Conservation (phyloP, 1,284 basidiomycete genomes). For the Porodaedalea pini region DNA sequence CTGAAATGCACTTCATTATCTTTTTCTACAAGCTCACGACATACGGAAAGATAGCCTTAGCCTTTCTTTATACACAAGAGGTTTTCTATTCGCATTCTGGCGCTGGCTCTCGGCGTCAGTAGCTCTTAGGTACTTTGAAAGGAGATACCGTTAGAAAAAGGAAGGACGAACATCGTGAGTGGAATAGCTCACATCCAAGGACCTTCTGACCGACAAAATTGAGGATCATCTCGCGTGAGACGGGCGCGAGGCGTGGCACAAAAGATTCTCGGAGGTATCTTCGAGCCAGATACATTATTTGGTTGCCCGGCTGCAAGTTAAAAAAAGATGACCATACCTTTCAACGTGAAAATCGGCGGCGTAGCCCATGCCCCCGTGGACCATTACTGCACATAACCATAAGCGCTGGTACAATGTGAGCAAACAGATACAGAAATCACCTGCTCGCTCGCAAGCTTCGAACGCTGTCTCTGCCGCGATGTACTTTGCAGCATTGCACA, state of each 20-base stretch:
- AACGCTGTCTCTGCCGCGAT: constrained; percentile 31
- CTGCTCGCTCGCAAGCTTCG: constrained; percentile 25
- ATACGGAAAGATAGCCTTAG: too few relatives aligned
- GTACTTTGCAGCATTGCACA: constrained; percentile 33
- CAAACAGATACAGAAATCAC: constrained; percentile 1
- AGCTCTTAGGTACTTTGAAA: constrained; percentile 18
- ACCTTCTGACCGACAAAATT: constrained; percentile 20
- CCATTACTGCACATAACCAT: constrained; percentile 24
- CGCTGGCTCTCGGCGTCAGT: too few relatives aligned
- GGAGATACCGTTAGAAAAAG: background rate
- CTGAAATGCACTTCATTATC: too few relatives aligned
- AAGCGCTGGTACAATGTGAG: constrained; percentile 13
- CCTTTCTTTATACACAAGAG: too few relatives aligned
- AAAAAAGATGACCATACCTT: constrained; percentile 1
- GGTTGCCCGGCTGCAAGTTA: background rate
- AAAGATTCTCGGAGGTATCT: constrained; percentile 29
- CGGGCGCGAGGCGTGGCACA: constrained; percentile 30
- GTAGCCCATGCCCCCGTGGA: constrained; percentile 32
- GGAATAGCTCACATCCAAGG: constrained; percentile 11
- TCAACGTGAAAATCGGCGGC: constrained; percentile 28
- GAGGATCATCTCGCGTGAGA: constrained; percentile 31
- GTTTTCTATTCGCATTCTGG: too few relatives aligned
- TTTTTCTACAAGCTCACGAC: too few relatives aligned
- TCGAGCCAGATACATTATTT: background rate
- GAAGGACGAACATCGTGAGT: background rate